Percentiles rank a stretch among this genome's conserved stretches.
These are phyloP conservation scores for Aureobasidium musti DNA, from an alignment of 2,329 filamentous ascomycete genomes.

Conservation along the genomic window DNA sequence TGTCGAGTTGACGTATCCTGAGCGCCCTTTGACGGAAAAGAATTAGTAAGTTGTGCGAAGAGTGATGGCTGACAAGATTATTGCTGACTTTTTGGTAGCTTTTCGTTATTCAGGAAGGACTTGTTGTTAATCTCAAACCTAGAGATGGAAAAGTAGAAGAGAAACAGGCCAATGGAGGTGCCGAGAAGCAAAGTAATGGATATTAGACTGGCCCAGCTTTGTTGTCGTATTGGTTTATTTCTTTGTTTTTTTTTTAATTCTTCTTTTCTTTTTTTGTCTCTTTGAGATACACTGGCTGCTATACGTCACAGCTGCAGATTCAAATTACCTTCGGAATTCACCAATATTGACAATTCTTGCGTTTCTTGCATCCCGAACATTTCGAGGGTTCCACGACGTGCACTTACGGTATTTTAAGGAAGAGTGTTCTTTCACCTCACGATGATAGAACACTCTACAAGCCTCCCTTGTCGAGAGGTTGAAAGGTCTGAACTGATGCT, in stretches of 20 bases:
- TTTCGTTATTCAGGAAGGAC: constrained; percentile 25
- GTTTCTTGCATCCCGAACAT: too few species aligned
- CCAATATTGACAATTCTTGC: too few species aligned
- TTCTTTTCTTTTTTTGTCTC: not conserved
- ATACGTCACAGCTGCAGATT: too few species aligned
- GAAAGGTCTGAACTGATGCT: too few species aligned
- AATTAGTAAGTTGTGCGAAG: constrained; percentile 4
- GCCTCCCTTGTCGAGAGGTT: too few species aligned
- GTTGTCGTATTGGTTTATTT: not conserved
- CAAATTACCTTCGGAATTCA: too few species aligned
- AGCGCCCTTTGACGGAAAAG: constrained; percentile 10
- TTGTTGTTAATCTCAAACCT: not conserved
- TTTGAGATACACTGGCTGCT: too few species aligned
- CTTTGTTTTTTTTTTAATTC: too few species aligned
- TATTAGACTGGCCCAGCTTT: not conserved
- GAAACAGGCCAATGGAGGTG: constrained; percentile 7
- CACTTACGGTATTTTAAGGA: too few species aligned
- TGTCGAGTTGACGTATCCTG: constrained; percentile 5
- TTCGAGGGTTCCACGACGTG: too few species aligned
- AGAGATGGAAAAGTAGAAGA: not conserved
- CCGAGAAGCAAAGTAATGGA: constrained; percentile 8
- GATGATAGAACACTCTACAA: too few species aligned
- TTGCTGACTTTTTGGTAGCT: constrained; percentile 2
- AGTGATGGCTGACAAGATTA: not conserved
- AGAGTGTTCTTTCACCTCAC: too few species aligned